A percentile compares a stretch with the other conserved stretches of the same genome.
Conservation (phyloP, 83 land plant species). For the Picea abies region DNA sequence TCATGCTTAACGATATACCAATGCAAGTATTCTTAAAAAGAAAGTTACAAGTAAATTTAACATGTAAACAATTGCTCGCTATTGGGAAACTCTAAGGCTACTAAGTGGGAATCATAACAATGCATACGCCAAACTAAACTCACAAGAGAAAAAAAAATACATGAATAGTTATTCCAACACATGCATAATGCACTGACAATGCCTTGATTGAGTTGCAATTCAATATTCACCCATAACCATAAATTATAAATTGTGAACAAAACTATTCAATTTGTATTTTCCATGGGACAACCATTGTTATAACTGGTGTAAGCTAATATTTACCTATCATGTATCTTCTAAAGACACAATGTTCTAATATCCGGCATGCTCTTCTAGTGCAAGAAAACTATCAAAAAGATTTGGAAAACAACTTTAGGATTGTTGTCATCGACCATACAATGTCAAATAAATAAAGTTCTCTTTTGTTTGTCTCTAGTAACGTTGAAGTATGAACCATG, state of each 20-base stretch:
- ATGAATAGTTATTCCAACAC: no score
- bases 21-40: no score
- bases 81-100: no score
- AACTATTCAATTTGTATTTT: neutral
- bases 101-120: no score
- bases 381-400: neutral
- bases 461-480: neutral
- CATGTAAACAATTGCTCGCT: no score
- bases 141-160: no score
- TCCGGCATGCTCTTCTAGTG: neutral
- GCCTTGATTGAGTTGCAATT: no score
- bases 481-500: neutral
- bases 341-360: neutral
- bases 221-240: neutral
- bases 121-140: no score
- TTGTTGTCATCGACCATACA: neutral
- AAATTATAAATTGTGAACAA: neutral
- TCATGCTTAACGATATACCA: no score
- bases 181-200: no score
- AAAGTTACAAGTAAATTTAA: no score
- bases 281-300: neutral
- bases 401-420: neutral
- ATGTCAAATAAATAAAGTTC: neutral
- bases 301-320: neutral
- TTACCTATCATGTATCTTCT: neutral